Percentiles rank a stretch among this genome's conserved stretches.
Conservation (phyloP, 345 rosid species). For the Arabis alpina region DNA sequence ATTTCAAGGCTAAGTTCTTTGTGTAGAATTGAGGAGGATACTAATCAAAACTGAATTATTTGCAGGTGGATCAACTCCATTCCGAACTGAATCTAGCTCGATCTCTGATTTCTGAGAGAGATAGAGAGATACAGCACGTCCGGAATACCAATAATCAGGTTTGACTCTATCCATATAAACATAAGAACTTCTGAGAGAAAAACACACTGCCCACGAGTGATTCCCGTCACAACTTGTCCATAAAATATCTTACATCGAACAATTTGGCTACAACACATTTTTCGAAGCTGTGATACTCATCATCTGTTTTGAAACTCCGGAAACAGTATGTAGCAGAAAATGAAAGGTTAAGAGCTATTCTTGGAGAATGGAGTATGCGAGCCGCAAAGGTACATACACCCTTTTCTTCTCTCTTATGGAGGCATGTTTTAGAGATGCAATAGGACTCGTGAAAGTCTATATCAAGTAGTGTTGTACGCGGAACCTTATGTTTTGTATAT, state of each 20-base stretch:
- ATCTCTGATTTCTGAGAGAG: slow-evolving; percentile 86
- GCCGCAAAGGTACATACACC: slow-evolving; percentile 78
- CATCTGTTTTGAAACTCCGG: slow-evolving; percentile 16
- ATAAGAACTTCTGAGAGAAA: slow-evolving; percentile 7
- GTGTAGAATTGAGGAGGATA: slow-evolving; percentile 4
- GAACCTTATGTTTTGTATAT: neutral
- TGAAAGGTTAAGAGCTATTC: slow-evolving; percentile 91
- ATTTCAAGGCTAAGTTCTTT: neutral
- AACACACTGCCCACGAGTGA: neutral
- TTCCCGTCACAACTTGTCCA: slow-evolving; percentile 2
- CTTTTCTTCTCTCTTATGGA: slow-evolving; percentile 6
- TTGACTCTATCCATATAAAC: slow-evolving; percentile 10
- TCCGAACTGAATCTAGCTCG: slow-evolving; percentile 90
- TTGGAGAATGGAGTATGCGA: slow-evolving; percentile 94
- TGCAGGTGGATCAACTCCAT: slow-evolving; percentile 91
- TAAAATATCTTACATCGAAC: slow-evolving; percentile 2
- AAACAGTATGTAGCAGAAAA: slow-evolving; percentile 89
- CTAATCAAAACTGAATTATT: slow-evolving; percentile 4
- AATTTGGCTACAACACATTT: slow-evolving; percentile 13
- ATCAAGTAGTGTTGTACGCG: slow-evolving; percentile 1
- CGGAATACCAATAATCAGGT: slow-evolving; percentile 90
- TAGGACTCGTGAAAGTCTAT: neutral
- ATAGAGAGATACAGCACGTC: slow-evolving; percentile 79
- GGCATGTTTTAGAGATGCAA: slow-evolving; percentile 25
- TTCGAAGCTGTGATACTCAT: neutral